Evolutionary conservation across 306 rosid species (phyloP).

Genomic region (Prunus mira): DNA sequence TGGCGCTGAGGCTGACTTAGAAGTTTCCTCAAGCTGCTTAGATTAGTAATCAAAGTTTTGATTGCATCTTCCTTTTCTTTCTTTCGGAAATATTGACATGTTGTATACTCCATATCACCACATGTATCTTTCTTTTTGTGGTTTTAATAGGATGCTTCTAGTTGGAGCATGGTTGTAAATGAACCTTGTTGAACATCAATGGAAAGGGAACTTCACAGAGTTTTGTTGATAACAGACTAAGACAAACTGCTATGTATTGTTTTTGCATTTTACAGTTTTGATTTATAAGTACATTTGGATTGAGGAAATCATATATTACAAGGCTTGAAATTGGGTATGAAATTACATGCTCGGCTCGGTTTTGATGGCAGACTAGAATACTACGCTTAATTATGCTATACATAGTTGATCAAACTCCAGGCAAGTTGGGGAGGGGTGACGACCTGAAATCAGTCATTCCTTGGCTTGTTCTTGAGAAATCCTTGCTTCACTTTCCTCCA

Average conservation of each 20-base stretch:
- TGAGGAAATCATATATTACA: not conserved
- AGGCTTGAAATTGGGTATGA: not conserved
- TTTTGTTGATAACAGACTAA: not conserved
- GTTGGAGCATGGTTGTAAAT: constrained; percentile 57
- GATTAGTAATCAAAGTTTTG: constrained; percentile 35
- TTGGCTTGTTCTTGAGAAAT: constrained; percentile 33
- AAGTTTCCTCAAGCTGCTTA: constrained; percentile 19
- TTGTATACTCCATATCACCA: constrained; percentile 6
- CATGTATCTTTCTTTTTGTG: constrained; percentile 30
- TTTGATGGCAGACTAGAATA: not conserved
- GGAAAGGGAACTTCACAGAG: constrained; percentile 32
- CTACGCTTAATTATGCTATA: not conserved
- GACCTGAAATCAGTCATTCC: not conserved
- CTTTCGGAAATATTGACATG: not conserved
- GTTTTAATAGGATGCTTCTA: constrained; percentile 31
- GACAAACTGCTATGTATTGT: not conserved
- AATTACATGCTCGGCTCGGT: not conserved
- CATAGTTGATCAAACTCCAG: too few relatives aligned
- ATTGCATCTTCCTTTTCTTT: constrained; percentile 23
- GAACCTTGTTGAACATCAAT: constrained; percentile 39
- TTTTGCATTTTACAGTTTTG: too few relatives aligned
- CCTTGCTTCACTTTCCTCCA: constrained; percentile 64
- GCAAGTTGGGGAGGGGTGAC: not conserved
- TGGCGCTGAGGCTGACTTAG: constrained; percentile 85
- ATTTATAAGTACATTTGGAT: not conserved